A percentile compares a stretch with the other conserved stretches of the same genome.
Evolutionary conservation across 2,329 filamentous ascomycete species (phyloP).

Genomic region (Chaetomium sp.): DNA sequence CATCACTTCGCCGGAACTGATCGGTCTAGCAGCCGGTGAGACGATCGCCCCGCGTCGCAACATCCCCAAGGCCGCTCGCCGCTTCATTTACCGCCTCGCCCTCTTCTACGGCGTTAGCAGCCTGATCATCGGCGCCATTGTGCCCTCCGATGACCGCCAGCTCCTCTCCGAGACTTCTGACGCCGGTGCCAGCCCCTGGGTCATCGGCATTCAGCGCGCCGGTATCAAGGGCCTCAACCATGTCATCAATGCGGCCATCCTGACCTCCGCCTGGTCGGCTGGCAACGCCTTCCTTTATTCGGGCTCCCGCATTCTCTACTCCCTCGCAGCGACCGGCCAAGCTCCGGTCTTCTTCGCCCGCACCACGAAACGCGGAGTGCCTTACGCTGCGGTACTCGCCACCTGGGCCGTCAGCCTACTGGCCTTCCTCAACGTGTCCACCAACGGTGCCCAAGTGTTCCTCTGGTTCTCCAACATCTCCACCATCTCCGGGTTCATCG

Average conservation of each 20-base stretch:
- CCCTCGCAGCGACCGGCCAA: constrained; percentile 59
- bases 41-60: constrained; percentile 57
- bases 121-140: constrained; percentile 54
- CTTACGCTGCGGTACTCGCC: constrained; percentile 46
- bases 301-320: constrained; percentile 63
- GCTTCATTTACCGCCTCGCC: constrained; percentile 56
- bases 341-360: constrained; percentile 55
- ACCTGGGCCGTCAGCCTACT: constrained; percentile 57
- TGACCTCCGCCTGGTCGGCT: constrained; percentile 59
- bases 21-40: constrained; percentile 57
- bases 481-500: constrained; percentile 54
- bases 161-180: constrained; percentile 51
- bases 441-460: constrained; percentile 58
- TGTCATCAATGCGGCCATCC: constrained; percentile 61
- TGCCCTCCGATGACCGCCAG: constrained; percentile 56
- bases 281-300: constrained; percentile 59
- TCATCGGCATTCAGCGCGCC: constrained; percentile 60
- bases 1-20: constrained; percentile 56
- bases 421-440: constrained; percentile 63
- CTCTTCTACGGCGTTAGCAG: constrained; percentile 59
- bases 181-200: constrained; percentile 56
- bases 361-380: constrained; percentile 57
- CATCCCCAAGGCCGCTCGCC: constrained; percentile 58
- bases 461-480: constrained; percentile 67
- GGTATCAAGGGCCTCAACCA: constrained; percentile 58